phyloP scores from a whole-genome alignment of 257 asterid species.

The Mitragyna speciosa region DNA sequence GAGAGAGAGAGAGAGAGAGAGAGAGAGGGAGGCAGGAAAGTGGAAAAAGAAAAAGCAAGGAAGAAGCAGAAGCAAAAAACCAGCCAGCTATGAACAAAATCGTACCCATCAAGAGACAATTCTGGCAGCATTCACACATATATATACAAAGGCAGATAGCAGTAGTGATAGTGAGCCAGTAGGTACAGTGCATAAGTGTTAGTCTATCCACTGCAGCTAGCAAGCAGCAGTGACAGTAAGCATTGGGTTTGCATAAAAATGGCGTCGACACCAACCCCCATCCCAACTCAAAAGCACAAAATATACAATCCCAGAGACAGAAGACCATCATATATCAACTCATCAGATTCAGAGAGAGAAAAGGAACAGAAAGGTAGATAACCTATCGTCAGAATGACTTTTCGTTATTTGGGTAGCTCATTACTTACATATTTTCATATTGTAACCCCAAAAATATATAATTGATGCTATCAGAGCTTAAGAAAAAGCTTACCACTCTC shows the following conservation, averaged over 20 bases:
- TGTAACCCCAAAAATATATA: conserved; percentile 6
- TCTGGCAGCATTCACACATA: background rate
- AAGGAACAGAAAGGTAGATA: background rate
- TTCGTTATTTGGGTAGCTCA: background rate
- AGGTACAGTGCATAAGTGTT: too few relatives aligned
- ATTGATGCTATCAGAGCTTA: background rate
- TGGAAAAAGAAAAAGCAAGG: background rate
- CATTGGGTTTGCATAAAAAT: conserved; percentile 21
- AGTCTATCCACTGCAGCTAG: too few relatives aligned
- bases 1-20: background rate
- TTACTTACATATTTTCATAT: background rate
- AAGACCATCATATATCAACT: background rate
- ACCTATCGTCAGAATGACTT: background rate
- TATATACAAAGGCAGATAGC: background rate
- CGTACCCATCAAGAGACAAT: conserved; percentile 4
- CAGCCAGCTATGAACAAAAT: conserved; percentile 2
- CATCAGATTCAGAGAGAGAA: background rate
- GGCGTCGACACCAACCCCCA: conserved; percentile 8
- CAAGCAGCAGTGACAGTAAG: background rate
- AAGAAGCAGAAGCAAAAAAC: background rate
- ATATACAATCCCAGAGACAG: background rate
- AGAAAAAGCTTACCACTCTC: conserved; percentile 16
- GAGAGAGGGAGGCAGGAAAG: background rate
- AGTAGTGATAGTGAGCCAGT: too few relatives aligned
- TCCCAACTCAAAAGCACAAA: conserved; percentile 11